Base-by-base conservation (phyloP, 2,329 filamentous ascomycete genomes). In the Metarhizium guizhouense region DNA sequence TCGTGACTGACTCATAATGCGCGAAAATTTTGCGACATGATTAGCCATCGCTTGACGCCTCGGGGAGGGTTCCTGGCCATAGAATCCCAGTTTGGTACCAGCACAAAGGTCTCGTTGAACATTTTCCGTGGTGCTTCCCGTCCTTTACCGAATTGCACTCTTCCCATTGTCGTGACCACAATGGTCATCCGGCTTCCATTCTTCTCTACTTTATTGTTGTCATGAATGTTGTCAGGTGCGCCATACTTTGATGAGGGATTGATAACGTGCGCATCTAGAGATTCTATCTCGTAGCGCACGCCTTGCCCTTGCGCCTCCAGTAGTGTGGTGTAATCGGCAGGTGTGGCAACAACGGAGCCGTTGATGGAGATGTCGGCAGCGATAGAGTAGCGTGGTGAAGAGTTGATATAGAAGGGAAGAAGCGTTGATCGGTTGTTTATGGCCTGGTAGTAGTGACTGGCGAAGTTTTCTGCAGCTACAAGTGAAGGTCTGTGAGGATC, bases 61-160 rank as follows among this genome's bases (percentile, higher is more conserved):
- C 78, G 77, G 2, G 77, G 69, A 40, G 80, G 77, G 59, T 81
- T 83, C 55, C 73, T 72, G 4, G 72, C 74, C 61, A 79, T 74
- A 0, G 76, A 71, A 60, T 85, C 81, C 81, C 83, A 80, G 71
- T 90, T 89, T 7, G 91, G 90, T 42, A 93, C 87, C 54, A 96
- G 75, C 29, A 95, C 81, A 67, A 95, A 86, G 1, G 81, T 86
- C 69, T 96, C 91, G 64, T 84, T 87, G 68, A 95, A 95, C 40
- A 82, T 83, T 61, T 83, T 83, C 68, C 83, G 79, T 14, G 80
- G 80, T 14, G 82, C 80, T 34, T 85, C 81, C 61, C 78, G 78
- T 57, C 77, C 79, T 57, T 82, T 80, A 51, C 85, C 85, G 65
- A 88, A 86, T 60, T 83, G 80, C 42, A 95, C 83, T 59, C 76